Conservation (phyloP, 2,329 filamentous ascomycete species). For the Claviceps sp. region DNA sequence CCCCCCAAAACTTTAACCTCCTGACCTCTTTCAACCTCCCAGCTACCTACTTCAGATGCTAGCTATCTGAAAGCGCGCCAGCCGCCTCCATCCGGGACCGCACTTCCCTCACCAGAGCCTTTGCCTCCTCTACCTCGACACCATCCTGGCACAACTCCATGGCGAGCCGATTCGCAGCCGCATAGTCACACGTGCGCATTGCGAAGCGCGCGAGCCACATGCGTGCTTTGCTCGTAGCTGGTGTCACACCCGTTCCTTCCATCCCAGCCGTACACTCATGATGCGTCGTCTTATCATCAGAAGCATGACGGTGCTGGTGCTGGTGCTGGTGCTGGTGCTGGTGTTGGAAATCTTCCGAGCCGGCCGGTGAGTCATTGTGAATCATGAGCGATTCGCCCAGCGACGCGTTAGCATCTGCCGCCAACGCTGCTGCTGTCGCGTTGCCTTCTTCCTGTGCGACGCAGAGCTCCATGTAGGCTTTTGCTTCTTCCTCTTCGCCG, state of each 20-base stretch:
- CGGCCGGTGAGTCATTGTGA: slow-evolving; percentile 38
- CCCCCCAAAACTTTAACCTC: no score
- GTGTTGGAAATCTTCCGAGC: slow-evolving; percentile 23
- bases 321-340: slow-evolving; percentile 8
- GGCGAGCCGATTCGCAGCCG: slow-evolving; percentile 64
- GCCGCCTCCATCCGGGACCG: slow-evolving; percentile 57
- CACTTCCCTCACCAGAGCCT: slow-evolving; percentile 79
- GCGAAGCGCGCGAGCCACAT: slow-evolving; percentile 86
- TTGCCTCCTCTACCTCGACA: slow-evolving; percentile 92
- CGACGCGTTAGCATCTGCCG: slow-evolving; percentile 18
- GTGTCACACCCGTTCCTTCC: slow-evolving; percentile 70
- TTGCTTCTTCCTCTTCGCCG: slow-evolving; percentile 64
- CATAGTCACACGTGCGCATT: slow-evolving; percentile 62
- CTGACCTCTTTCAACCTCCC: background rate
- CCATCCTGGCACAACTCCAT: slow-evolving; percentile 92
- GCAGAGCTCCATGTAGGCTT: slow-evolving; percentile 91
- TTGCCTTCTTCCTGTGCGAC: slow-evolving; percentile 80
- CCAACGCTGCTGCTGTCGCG: slow-evolving; percentile 25
- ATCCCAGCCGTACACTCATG: slow-evolving; percentile 10
- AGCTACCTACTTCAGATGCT: background rate
- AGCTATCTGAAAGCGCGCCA: slow-evolving; percentile 6
- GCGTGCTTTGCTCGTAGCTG: slow-evolving; percentile 80
- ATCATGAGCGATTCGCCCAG: slow-evolving; percentile 39
- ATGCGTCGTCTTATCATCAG: slow-evolving; percentile 8
- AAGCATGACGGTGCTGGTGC: slow-evolving; percentile 9